These are phyloP conservation scores for Pezicula radicicola DNA, from an alignment of 2,329 filamentous ascomycete genomes.

Conservation along the genomic window DNA sequence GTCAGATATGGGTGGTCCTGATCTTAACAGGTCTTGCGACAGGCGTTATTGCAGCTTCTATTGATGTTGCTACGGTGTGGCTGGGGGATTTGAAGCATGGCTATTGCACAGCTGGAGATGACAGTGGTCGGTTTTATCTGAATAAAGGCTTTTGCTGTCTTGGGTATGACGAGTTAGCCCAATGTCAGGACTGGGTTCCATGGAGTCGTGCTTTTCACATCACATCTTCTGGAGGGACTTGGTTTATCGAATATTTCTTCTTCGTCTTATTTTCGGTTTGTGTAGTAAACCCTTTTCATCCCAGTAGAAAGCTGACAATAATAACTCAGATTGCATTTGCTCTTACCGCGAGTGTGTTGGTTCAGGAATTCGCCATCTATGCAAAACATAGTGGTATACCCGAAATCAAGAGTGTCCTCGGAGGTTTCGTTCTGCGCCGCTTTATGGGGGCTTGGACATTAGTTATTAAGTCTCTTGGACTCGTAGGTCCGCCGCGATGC, in stretches of 20 bases:
- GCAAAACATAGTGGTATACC: slow-evolving; percentile 95
- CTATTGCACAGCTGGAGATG: slow-evolving; percentile 73
- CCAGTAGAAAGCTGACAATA: not conserved
- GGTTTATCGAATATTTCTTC: slow-evolving; percentile 83
- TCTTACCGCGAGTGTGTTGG: slow-evolving; percentile 71
- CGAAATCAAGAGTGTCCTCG: slow-evolving; percentile 94
- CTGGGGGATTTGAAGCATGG: slow-evolving; percentile 88
- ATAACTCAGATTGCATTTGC: slow-evolving; percentile 69
- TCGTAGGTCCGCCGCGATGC: slow-evolving; percentile 48
- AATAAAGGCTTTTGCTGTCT: slow-evolving; percentile 91
- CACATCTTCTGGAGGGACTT: slow-evolving; percentile 63
- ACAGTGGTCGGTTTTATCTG: slow-evolving; percentile 86
- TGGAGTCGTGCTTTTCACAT: slow-evolving; percentile 78
- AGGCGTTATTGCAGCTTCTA: slow-evolving; percentile 80
- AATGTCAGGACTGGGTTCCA: slow-evolving; percentile 82
- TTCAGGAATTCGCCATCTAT: slow-evolving; percentile 80
- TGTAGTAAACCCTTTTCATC: slow-evolving; percentile 27
- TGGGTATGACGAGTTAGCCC: slow-evolving; percentile 78
- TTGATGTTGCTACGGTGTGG: slow-evolving; percentile 92
- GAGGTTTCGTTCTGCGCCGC: slow-evolving; percentile 85
- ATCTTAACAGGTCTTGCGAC: slow-evolving; percentile 82
- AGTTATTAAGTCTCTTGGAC: slow-evolving; percentile 81
- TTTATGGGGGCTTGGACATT: slow-evolving; percentile 90
- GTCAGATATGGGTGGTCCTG: slow-evolving; percentile 88
- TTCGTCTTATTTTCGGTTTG: slow-evolving; percentile 79